Conservation (phyloP, 192 early-diverging fungal genomes). For the Mortierella hygrophila region DNA sequence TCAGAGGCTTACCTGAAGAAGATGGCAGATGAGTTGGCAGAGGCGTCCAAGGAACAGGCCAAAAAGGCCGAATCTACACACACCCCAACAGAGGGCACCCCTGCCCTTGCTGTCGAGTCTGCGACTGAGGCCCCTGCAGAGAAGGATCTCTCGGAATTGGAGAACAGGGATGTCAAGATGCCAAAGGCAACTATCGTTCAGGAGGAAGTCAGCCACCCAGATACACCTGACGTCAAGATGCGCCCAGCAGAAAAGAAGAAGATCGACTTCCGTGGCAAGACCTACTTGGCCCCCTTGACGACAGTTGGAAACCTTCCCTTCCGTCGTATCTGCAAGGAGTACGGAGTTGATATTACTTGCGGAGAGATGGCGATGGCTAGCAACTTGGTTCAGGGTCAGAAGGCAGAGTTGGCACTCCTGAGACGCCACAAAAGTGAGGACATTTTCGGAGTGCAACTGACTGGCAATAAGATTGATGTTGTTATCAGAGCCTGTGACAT, state of each 20-base stretch:
- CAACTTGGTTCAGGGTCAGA: constrained; percentile 77
- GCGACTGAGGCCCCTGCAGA: constrained; percentile 42
- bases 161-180: constrained; percentile 32
- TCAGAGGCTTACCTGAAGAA: constrained; percentile 50
- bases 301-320: constrained; percentile 99
- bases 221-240: constrained; percentile 58
- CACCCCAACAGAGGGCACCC: constrained; percentile 18
- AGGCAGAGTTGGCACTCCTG: constrained; percentile 85
- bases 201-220: constrained; percentile 37
- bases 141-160: constrained; percentile 26
- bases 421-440: constrained; percentile 89
- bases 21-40: constrained; percentile 41
- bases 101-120: constrained; percentile 39
- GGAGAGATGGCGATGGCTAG: constrained; percentile 92
- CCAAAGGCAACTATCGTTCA: constrained; percentile 7
- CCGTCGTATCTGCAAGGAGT: constrained; percentile 92
- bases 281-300: constrained; percentile 95
- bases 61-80: constrained; percentile 29
- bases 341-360: constrained; percentile 97
- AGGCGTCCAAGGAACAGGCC: constrained; percentile 21
- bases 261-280: constrained; percentile 86
- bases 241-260: constrained; percentile 71
- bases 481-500: constrained; percentile 77
- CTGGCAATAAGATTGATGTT: constrained; percentile 70
- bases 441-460: constrained; percentile 94